Percentiles rank a stretch among this genome's conserved stretches.
Evolutionary conservation across 805 yeast species (phyloP).

Genomic region (Kodamaea fukazawae): DNA sequence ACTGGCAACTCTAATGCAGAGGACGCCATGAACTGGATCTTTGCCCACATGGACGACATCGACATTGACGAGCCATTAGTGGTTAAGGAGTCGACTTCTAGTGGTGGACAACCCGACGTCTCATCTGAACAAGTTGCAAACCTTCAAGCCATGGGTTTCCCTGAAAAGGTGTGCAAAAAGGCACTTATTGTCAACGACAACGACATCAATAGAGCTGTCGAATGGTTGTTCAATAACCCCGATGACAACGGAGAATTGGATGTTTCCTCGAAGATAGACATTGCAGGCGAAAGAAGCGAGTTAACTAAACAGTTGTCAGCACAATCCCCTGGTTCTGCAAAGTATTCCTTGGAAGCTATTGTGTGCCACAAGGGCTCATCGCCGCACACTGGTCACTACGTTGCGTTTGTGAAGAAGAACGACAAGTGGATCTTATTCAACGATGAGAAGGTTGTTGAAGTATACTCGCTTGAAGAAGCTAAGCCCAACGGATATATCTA

Average conservation of each 20-base stretch:
- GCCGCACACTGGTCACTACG: conserved; percentile 91
- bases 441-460: conserved; percentile 80
- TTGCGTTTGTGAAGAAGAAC: conserved; percentile 60
- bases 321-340: conserved; percentile 16
- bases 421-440: conserved; percentile 75
- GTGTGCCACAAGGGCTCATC: conserved; percentile 89
- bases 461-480: conserved; percentile 45
- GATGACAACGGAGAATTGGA: conserved; percentile 67
- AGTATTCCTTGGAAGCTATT: conserved; percentile 57
- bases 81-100: conserved; percentile 2
- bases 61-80: conserved; percentile 66
- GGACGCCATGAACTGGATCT: conserved; percentile 85
- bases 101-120: conserved; percentile 19
- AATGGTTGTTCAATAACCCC: conserved; percentile 85
- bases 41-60: conserved; percentile 83
- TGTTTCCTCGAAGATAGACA: conserved; percentile 24
- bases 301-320: conserved; percentile 15
- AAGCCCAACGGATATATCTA: conserved; percentile 49
- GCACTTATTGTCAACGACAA: conserved; percentile 61
- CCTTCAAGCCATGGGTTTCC: conserved; percentile 76
- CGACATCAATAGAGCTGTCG: conserved; percentile 75
- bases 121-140: conserved; percentile 42
- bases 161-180: conserved; percentile 59
- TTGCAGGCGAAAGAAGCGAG: conserved; percentile 16
- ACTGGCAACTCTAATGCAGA: conserved; percentile 70